A percentile compares a stretch with the other conserved stretches of the same genome.
Evolutionary conservation across 2,329 filamentous ascomycete species (phyloP).

Genomic region (Penicillium sp.): DNA sequence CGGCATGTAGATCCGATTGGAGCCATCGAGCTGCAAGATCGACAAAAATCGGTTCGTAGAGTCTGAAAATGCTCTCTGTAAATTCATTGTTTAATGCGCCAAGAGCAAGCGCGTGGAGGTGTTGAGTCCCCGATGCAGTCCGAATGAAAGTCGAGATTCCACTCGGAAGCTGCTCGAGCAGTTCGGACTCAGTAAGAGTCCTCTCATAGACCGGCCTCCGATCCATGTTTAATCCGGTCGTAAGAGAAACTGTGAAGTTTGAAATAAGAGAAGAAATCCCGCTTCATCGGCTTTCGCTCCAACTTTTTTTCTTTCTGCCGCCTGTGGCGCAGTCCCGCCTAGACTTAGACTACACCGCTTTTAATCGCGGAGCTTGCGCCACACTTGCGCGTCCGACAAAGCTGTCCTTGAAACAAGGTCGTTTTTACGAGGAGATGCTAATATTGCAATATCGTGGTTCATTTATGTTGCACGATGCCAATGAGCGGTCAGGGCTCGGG

Average conservation of each 20-base stretch:
- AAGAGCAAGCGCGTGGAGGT: constrained; percentile 69
- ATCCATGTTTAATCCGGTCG: constrained; percentile 40
- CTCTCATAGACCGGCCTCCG: constrained; percentile 45
- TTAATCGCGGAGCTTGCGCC: constrained; percentile 28
- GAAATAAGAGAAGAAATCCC: constrained; percentile 23
- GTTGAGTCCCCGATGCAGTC: constrained; percentile 61
- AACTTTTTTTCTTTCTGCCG: constrained; percentile 40
- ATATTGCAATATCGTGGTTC: constrained; percentile 14
- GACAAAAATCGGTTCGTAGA: constrained; percentile 73
- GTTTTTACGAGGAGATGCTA: constrained; percentile 18
- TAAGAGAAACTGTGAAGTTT: constrained; percentile 35
- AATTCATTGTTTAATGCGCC: constrained; percentile 67
- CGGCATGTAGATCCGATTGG: constrained; percentile 33
- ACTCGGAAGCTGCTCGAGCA: constrained; percentile 62
- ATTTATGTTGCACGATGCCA: constrained; percentile 31
- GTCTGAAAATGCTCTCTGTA: constrained; percentile 71
- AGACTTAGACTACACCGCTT: neutral
- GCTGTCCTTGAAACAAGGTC: constrained; percentile 11
- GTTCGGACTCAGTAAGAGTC: constrained; percentile 53
- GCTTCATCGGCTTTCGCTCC: constrained; percentile 13
- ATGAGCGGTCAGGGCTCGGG: constrained; percentile 21
- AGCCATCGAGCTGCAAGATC: constrained; percentile 84
- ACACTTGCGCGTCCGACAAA: constrained; percentile 27
- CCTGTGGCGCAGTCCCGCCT: constrained; percentile 31
- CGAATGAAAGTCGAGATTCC: constrained; percentile 69